These are phyloP conservation scores for Plasmodium gonderi DNA, from an alignment of 169 alveolate species.

Conservation along the genomic window DNA sequence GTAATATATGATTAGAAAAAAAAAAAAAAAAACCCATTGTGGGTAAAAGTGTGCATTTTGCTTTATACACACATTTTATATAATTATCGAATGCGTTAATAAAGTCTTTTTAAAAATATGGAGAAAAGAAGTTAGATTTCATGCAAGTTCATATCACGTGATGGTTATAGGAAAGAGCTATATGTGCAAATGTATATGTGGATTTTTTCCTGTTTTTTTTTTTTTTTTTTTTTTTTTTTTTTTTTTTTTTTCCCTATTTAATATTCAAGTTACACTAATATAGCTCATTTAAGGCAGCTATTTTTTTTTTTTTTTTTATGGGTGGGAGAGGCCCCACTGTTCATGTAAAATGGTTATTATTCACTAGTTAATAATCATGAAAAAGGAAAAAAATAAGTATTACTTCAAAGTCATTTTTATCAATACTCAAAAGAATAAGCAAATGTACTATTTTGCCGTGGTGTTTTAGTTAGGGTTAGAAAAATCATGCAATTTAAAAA, in stretches of 20 bases:
- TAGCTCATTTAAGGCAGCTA: neutral
- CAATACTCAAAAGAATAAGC: neutral
- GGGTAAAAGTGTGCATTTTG: neutral
- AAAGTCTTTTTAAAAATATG: neutral
- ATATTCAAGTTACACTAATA: neutral
- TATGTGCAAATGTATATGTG: neutral
- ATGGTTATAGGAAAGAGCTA: neutral
- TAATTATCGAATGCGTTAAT: neutral
- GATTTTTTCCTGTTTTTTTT: conserved; percentile 2
- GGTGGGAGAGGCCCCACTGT: no score
- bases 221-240: neutral
- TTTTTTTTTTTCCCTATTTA: neutral
- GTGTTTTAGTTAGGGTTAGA: neutral
- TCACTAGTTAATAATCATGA: neutral
- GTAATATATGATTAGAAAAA: neutral
- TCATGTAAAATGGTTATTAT: conserved; percentile 5
- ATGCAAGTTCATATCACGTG: neutral
- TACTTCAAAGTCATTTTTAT: neutral
- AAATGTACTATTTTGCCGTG: neutral
- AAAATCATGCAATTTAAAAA: neutral
- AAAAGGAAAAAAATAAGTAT: neutral
- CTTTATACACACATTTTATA: neutral
- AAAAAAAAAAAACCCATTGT: neutral
- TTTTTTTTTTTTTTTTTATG: neutral
- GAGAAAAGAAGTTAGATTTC: neutral